Evolutionary conservation across 2,329 filamentous ascomycete genomes (phyloP), one percentile per base, ranked within the genome.

Genomic region (Delphinella strobiligena): DNA sequence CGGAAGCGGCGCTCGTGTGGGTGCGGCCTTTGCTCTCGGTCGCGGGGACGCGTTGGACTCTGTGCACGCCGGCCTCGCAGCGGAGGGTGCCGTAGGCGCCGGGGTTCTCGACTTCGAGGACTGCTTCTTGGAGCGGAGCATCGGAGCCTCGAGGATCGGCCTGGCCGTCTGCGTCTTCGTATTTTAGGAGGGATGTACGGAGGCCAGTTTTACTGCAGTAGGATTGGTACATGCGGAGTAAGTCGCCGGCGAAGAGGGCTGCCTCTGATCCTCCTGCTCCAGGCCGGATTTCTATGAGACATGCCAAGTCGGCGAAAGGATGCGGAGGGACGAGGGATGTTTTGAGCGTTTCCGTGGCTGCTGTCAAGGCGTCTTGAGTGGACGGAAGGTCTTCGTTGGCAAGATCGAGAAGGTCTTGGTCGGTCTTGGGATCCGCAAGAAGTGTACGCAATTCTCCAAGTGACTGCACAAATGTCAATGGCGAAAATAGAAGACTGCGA

Each of bases 251-350:
- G 51, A 98, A 98, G 46, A 94, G 78, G 0, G 85, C 79, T 2
- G 89, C 88, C 62, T 98, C 91, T 42, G 86, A 78, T 2, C 91
- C 91, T 29, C 91, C 91, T 0, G 87, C 88, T 0, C 91, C 91
- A 0, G 91, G 91, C 1, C 88, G 76, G 44, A 98, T 82, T 62
- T 98, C 91, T 31, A 98, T 64, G 47, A 98, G 72, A 59, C 89
- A 96, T 38, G 88, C 86, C 50, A 96, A 72, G 46, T 86, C 74
- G 22, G 85, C 85, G 56, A 95, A 98, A 2, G 88, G 84, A 58
- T 98, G 88, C 31, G 78, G 75, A 1, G 91, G 91, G 12, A 93
- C 82, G 38, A 98, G 71, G 34, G 82, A 78, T 16, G 72, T 75
- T 18, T 85, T 85, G 32, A 98, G 71, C 27, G 73, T 74, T 29